Evolutionary conservation across 176 grass and related monocot genomes (phyloP).

Genomic region (Musa itinerans): DNA sequence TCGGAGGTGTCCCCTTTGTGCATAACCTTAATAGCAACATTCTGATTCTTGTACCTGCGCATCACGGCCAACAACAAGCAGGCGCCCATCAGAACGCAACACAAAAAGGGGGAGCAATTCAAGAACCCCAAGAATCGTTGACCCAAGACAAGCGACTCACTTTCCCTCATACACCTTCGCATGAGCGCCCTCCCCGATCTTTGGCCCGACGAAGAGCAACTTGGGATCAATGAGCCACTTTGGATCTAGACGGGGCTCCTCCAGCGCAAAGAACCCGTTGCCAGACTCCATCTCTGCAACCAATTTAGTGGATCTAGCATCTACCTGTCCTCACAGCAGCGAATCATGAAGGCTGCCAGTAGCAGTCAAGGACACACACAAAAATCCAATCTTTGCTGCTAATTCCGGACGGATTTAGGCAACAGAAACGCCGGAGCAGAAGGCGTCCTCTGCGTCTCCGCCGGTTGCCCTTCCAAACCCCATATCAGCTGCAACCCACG

Average conservation of each 20-base stretch:
- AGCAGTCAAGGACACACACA: too few species aligned
- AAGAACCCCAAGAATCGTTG: not conserved
- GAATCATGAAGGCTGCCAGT: not conserved
- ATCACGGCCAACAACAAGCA: not conserved
- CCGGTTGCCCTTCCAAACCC: not conserved
- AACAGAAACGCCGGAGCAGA: not conserved
- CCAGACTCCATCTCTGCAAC: slow-evolving; percentile 50
- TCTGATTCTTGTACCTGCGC: slow-evolving; percentile 86
- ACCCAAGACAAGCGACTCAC: slow-evolving; percentile 37
- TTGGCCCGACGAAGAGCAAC: slow-evolving; percentile 84
- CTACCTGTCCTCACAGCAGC: not conserved
- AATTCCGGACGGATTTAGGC: not conserved
- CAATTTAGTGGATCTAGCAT: not conserved
- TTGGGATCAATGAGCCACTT: slow-evolving; percentile 92
- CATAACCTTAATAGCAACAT: slow-evolving; percentile 90
- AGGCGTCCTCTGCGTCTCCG: not conserved
- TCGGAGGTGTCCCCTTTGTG: slow-evolving; percentile 84
- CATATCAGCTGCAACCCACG: not conserved
- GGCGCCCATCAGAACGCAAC: not conserved
- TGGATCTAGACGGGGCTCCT: slow-evolving; percentile 56
- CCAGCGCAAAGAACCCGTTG: slow-evolving; percentile 36
- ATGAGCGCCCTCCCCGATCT: slow-evolving; percentile 78
- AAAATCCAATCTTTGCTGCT: not conserved
- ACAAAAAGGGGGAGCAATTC: not conserved
- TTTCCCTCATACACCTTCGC: slow-evolving; percentile 97